phyloP scores from a whole-genome alignment of 2,329 filamentous ascomycete species.

The Cladosporium sphaerospermum region DNA sequence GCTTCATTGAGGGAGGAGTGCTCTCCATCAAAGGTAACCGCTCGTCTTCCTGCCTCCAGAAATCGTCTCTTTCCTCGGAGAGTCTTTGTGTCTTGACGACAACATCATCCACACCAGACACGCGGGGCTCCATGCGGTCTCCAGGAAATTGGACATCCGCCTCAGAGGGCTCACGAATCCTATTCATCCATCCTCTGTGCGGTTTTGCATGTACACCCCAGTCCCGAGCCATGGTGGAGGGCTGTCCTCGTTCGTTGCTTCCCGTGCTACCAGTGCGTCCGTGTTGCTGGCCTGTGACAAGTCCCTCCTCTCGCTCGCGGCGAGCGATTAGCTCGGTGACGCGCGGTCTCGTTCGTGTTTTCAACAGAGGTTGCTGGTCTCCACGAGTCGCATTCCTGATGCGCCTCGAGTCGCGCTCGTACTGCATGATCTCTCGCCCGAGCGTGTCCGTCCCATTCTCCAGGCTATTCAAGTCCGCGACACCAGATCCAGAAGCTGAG shows the following conservation, averaged over 20 bases:
- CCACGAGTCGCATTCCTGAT: slow-evolving; percentile 31
- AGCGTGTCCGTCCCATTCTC: slow-evolving; percentile 42
- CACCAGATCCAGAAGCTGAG: slow-evolving; percentile 14
- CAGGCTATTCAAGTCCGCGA: slow-evolving; percentile 33
- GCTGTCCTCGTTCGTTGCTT: slow-evolving; percentile 37
- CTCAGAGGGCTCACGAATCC: slow-evolving; percentile 14
- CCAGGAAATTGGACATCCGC: background rate
- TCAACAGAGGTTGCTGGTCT: slow-evolving; percentile 6
- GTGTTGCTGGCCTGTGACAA: background rate
- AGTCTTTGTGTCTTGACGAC: slow-evolving; percentile 19
- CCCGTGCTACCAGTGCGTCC: slow-evolving; percentile 22
- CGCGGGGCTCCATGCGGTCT: background rate
- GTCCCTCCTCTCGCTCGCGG: slow-evolving; percentile 20
- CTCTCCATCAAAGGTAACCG: slow-evolving; percentile 37
- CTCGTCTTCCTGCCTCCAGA: slow-evolving; percentile 30
- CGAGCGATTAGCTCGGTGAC: slow-evolving; percentile 13
- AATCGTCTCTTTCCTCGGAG: slow-evolving; percentile 19
- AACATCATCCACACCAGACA: slow-evolving; percentile 15
- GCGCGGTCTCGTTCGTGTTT: slow-evolving; percentile 31
- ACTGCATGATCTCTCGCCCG: slow-evolving; percentile 39
- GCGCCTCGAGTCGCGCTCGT: slow-evolving; percentile 37
- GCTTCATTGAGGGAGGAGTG: slow-evolving; percentile 34
- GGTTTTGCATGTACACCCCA: slow-evolving; percentile 34
- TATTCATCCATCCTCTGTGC: slow-evolving; percentile 30
- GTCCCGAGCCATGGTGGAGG: slow-evolving; percentile 38